Base-by-base conservation (phyloP, 192 early-diverging fungal species). In the Obelidium mucronatum region DNA sequence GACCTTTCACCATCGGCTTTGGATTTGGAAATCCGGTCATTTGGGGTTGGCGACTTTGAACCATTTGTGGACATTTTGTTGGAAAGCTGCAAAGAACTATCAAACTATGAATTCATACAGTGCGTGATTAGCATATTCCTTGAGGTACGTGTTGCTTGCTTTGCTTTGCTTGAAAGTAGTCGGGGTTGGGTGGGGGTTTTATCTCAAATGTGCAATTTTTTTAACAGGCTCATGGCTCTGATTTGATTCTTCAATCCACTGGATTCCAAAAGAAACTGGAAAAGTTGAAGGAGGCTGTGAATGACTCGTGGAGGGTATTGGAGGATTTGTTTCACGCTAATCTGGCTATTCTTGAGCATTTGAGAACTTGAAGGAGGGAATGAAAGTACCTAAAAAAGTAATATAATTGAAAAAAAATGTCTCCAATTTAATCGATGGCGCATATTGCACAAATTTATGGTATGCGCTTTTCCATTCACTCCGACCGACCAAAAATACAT, bases 61-160 rank as follows among this genome's bases (percentile, higher is more conserved):
- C 81, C 84, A 34, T 94, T 96, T 71, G 68, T 96, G 42, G 80
- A 86, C 55, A 91, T 93, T 0, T 73, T 93, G 5, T 81, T 82
- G 40, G 88, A 78, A 40, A 84, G 86, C 51, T 79, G 96, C 22
- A 75, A 81, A 61, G 83, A 86, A 6, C 85, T 91, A 67, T 88
- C 85, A 36, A 94, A 97, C 76, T 98, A 95, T 84, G 97, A 98
- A 78, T 82, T 96, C 78, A 87, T 86, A 8, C 90, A 97, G 84
- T 88, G 92, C 6, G 94, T 90, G 67, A 61, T 97, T 62, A 87
- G 89, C 28, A 88, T 91, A 39, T 94, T 96, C 76, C 73, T 97
- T 62, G 86, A 85, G 77, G 80, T 84, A 72, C 36, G 71, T 8
- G 8, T 2, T 28, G 40, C 19, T 28, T 4, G 35, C 58, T 70